Evolutionary conservation across 2,329 filamentous ascomycete genomes (phyloP).

Genomic region (Trichoderma oligosporum): DNA sequence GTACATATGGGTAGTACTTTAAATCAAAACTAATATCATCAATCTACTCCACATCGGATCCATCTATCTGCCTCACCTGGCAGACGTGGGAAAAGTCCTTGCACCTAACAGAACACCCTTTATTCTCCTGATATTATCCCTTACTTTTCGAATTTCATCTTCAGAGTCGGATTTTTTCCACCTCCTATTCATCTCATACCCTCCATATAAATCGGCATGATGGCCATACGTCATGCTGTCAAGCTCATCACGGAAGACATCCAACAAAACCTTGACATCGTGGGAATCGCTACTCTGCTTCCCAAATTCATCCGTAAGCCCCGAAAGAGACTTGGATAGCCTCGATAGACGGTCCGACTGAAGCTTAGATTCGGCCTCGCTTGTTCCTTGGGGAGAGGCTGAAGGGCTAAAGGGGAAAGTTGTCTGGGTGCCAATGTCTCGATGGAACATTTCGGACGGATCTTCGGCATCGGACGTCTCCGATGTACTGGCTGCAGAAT

Average conservation of each 20-base stretch:
- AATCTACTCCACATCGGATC: neutral
- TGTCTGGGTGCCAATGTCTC: constrained; percentile 77
- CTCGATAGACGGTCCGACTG: constrained; percentile 43
- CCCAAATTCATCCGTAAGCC: constrained; percentile 42
- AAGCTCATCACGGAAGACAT: constrained; percentile 62
- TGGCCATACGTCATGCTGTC: constrained; percentile 53
- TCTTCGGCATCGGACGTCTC: constrained; percentile 52
- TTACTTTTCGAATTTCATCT: constrained; percentile 69
- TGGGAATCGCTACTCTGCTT: constrained; percentile 47
- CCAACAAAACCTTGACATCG: constrained; percentile 50
- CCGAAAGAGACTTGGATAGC: constrained; percentile 42
- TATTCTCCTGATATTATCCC: constrained; percentile 71
- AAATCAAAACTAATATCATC: neutral
- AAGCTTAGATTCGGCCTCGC: constrained; percentile 32
- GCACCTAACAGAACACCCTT: constrained; percentile 76
- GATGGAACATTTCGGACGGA: constrained; percentile 76
- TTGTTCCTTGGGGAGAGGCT: constrained; percentile 8
- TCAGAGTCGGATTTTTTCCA: constrained; percentile 51
- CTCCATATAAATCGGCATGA: constrained; percentile 36
- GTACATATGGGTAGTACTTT: too few species aligned
- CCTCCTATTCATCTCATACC: constrained; percentile 42
- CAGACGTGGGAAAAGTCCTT: constrained; percentile 62
- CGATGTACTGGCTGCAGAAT: constrained; percentile 23
- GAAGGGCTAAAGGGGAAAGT: constrained; percentile 36
- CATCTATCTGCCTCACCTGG: constrained; percentile 26